Evolutionary conservation across 2,329 filamentous ascomycete species (phyloP), one percentile per base, ranked within the genome.

Genomic region (Rhexocercosporidium sp.): DNA sequence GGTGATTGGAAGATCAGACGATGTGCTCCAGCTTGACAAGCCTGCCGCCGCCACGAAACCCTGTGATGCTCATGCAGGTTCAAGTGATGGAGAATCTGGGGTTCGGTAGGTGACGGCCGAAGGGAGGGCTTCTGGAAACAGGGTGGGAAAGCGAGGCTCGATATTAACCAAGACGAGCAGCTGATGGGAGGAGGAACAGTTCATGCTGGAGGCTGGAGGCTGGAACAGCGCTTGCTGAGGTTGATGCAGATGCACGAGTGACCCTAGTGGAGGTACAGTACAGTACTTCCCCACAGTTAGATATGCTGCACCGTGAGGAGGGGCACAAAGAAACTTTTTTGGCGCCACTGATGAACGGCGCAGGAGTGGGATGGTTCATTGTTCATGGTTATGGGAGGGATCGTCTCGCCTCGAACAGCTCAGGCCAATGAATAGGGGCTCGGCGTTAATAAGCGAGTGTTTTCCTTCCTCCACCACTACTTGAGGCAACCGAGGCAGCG

Each of bases 31-130:
- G 51, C 53, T 49, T 68, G 65, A 65, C 47, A 56, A 65, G 57
- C 39, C 57, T 60, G 25, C 57, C 57, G 41, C 37, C 57, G 39
- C 57, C 41, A 59, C 54, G 49, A 61, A 70, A 68, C 70, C 71
- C 63, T 70, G 71, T 69, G 72, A 68, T 64, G 66, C 56, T 74
- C 70, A 74, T 75, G 73, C 73, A 75, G 73, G 73, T 70, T 68
- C 71, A 66, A 62, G 56, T 61, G 60, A 41, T 51, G 51, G 54
- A 69, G 63, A 72, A 76, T 72, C 74, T 74, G 73, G 73, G 74
- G 73, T 74, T 73, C 70, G 71, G 71, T 67, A 72, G 65, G 65
- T 66, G 59, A 68, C 72, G 73, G 70, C 72, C 74, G 70, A 72
- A 71, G 41, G 70, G 69, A 71, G 70, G 20, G 39, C 60, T 66